Evolutionary conservation across 2,329 filamentous ascomycete species (phyloP), one percentile per base, ranked within the genome.

Genomic region (Aspergillus udagawae): DNA sequence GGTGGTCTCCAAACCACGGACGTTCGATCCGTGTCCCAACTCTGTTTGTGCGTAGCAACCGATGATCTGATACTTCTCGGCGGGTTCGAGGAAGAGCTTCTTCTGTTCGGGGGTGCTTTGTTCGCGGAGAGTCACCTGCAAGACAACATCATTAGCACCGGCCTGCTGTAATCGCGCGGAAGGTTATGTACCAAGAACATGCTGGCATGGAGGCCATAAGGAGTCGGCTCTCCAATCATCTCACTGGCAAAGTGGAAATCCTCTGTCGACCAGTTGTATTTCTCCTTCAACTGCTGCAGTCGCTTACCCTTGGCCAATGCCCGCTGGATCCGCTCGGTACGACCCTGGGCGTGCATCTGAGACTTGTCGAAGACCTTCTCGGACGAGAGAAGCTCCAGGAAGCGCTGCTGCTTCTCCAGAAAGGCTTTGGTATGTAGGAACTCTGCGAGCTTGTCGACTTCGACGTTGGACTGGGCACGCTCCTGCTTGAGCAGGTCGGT

Each of bases 1-100:
- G 0, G 84, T 88, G 0, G 87, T 90, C 74, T 90, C 86, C 12
- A 90, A 78, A 12, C 88, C 88, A 58, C 87, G 79, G 1, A 91
- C 89, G 63, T 92, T 92, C 17, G 86, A 89, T 17, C 89, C 89
- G 68, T 92, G 89, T 20, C 89, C 89, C 44, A 92, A 77, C 73
- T 92, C 89, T 0, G 89, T 92, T 74, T 92, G 89, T 7, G 89
- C 89, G 66, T 92, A 92, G 67, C 89, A 92, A 53, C 89, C 89
- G 63, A 91, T 88, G 66, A 86, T 84, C 68, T 90, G 79, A 74
- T 91, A 91, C 45, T 82, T 82, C 63, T 85, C 78, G 1, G 89
- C 88, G 41, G 79, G 83, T 68, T 88, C 83, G 35, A 91, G 80
- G 78, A 90, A 92, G 56, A 86, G 78, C 71, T 89, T 84, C 65